Evolutionary conservation across 1,284 basidiomycete species (phyloP).

Genomic region (Cerrena zonata): DNA sequence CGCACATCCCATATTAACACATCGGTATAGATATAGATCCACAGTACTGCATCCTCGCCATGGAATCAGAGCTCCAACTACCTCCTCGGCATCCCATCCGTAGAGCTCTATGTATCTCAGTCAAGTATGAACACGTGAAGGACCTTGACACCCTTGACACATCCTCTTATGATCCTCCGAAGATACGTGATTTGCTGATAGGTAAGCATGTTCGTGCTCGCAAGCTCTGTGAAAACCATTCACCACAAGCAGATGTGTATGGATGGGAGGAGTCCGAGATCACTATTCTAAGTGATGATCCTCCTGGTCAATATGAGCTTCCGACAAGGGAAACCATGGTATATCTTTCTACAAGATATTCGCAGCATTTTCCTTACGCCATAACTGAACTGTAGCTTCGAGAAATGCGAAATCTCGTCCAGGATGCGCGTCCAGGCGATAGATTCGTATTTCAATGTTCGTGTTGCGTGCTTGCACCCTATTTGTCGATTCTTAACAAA

Average conservation of each 20-base stretch:
- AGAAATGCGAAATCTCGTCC: constrained; percentile 7
- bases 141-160: background rate
- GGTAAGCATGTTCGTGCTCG: constrained; percentile 1
- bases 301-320: background rate
- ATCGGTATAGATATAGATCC: too few relatives aligned
- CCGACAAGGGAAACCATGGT: constrained; percentile 6
- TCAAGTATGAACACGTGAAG: background rate
- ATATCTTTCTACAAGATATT: too few relatives aligned
- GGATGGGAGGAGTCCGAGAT: constrained; percentile 2
- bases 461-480: too few relatives aligned
- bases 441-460: constrained; percentile 10
- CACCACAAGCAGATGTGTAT: background rate
- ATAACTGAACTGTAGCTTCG: constrained; percentile 1
- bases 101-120: background rate
- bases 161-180: background rate
- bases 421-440: constrained; percentile 6
- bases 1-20: too few relatives aligned
- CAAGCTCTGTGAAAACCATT: background rate
- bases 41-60: too few relatives aligned
- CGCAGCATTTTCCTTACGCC: background rate
- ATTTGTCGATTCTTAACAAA: background rate
- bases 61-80: too few relatives aligned
- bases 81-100: too few relatives aligned
- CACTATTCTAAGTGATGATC: constrained; percentile 2
- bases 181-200: background rate